Conservation (phyloP, 2,329 filamentous ascomycete genomes). For the Xylaria polymorpha region DNA sequence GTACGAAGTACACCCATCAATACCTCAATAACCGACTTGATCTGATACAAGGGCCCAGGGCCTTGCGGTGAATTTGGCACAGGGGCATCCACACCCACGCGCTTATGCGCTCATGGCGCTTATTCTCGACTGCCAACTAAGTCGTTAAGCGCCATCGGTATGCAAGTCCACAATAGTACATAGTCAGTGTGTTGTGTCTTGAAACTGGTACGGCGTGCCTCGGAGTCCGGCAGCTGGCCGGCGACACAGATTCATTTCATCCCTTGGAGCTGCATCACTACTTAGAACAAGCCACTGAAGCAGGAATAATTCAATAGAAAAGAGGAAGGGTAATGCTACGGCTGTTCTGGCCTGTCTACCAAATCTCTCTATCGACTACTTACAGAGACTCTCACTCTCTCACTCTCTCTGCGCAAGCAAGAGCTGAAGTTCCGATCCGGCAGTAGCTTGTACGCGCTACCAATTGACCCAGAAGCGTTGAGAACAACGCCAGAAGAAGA, state of each 20-base stretch:
- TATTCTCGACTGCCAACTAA: conserved; percentile 23
- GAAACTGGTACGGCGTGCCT: not conserved
- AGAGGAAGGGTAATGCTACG: not conserved
- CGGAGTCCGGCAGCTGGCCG: conserved; percentile 25
- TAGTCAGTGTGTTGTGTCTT: conserved; percentile 12
- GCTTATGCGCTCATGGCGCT: conserved; percentile 41
- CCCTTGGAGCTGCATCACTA: not conserved
- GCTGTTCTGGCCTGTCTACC: not conserved
- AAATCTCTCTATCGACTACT: not conserved
- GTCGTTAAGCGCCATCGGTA: conserved; percentile 35
- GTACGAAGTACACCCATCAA: conserved; percentile 23
- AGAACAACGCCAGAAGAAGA: conserved; percentile 14
- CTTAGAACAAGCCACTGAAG: not conserved
- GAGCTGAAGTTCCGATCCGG: not conserved
- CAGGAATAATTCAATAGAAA: not conserved
- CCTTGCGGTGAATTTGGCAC: conserved; percentile 39
- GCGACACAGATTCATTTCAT: conserved; percentile 12
- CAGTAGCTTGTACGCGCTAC: not conserved
- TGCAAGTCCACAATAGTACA: conserved; percentile 18
- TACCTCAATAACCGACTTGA: conserved; percentile 24
- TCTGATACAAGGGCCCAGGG: conserved; percentile 45
- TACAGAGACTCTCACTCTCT: not conserved
- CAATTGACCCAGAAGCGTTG: not conserved
- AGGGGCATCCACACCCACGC: conserved; percentile 30
- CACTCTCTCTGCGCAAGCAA: not conserved